A percentile compares a stretch with the other conserved stretches of the same genome.
phyloP scores from a whole-genome alignment of 371 early-diverging fungal genomes.

The Apophysomyces sp. region DNA sequence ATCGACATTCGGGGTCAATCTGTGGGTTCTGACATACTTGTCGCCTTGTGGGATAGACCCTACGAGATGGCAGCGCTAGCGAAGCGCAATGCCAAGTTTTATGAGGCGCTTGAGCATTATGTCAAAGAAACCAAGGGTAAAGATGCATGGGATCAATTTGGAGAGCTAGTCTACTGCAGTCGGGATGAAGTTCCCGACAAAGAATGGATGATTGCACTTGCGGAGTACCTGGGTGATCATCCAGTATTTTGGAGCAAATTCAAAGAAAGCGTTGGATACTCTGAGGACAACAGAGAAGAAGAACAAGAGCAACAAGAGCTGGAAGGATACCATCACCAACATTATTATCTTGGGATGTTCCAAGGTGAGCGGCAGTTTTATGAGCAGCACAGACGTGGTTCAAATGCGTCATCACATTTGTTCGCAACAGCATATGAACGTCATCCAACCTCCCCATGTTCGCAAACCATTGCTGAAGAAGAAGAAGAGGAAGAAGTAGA shows the following conservation, averaged over 20 bases:
- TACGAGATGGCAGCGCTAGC: constrained; percentile 35
- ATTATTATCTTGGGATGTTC: constrained; percentile 17
- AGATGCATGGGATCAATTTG: constrained; percentile 37
- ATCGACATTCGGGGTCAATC: constrained; percentile 39
- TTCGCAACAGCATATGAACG: constrained; percentile 12
- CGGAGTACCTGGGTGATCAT: constrained; percentile 32
- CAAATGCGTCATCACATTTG: background rate
- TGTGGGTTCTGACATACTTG: constrained; percentile 32
- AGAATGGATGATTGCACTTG: constrained; percentile 36
- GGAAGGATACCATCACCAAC: constrained; percentile 3
- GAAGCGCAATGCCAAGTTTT: constrained; percentile 31
- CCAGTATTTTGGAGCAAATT: constrained; percentile 48
- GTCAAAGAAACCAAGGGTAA: constrained; percentile 40
- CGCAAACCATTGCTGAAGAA: background rate
- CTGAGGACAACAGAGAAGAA: constrained; percentile 22
- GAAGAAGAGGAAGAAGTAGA: constrained; percentile 11
- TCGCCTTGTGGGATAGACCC: constrained; percentile 39
- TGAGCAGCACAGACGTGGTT: constrained; percentile 23
- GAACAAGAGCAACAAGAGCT: background rate
- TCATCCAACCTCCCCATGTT: constrained; percentile 15
- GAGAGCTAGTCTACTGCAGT: constrained; percentile 31
- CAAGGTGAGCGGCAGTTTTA: constrained; percentile 25
- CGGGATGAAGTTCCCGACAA: constrained; percentile 41
- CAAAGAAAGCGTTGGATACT: constrained; percentile 43
- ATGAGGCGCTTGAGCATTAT: constrained; percentile 29